phyloP scores from a whole-genome alignment of 345 rosid species.

The Pistacia integerrima region DNA sequence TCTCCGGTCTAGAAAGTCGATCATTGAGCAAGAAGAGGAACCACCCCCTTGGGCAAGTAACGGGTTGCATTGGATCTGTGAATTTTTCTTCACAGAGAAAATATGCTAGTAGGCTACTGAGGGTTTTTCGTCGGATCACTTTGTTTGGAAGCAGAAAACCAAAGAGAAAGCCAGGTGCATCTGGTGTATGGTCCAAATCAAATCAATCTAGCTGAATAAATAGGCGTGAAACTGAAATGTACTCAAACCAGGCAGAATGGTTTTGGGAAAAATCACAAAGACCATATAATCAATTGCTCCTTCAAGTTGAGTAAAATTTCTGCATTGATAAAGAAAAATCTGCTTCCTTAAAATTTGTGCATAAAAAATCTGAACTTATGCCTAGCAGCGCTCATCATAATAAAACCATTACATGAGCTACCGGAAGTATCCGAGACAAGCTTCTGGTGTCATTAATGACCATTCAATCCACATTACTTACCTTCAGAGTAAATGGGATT shows the following conservation, averaged over 20 bases:
- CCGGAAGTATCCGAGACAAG: not conserved
- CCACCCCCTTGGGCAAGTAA: slow-evolving; percentile 49
- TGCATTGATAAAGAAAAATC: no score
- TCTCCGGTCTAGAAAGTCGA: slow-evolving; percentile 37
- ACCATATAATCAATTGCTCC: not conserved
- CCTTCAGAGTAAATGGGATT: not conserved
- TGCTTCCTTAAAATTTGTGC: no score
- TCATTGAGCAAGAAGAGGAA: slow-evolving; percentile 55
- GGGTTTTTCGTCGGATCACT: slow-evolving; percentile 36
- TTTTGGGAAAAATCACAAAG: not conserved
- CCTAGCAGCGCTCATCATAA: not conserved
- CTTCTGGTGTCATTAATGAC: not conserved
- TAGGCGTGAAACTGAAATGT: slow-evolving; percentile 14
- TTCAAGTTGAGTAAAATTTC: not conserved
- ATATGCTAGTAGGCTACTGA: slow-evolving; percentile 47
- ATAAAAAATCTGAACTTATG: not conserved
- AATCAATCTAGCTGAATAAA: slow-evolving; percentile 17
- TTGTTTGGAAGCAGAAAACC: slow-evolving; percentile 52
- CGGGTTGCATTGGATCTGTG: slow-evolving; percentile 56
- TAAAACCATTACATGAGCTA: not conserved
- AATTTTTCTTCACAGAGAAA: slow-evolving; percentile 61
- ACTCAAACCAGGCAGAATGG: slow-evolving; percentile 14
- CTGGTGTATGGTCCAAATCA: slow-evolving; percentile 19
- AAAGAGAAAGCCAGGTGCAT: slow-evolving; percentile 36
- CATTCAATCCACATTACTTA: not conserved